Evolutionary conservation across 257 asterid species (phyloP), one percentile per base, ranked within the genome.

Genomic region (Penstemon barbatus): DNA sequence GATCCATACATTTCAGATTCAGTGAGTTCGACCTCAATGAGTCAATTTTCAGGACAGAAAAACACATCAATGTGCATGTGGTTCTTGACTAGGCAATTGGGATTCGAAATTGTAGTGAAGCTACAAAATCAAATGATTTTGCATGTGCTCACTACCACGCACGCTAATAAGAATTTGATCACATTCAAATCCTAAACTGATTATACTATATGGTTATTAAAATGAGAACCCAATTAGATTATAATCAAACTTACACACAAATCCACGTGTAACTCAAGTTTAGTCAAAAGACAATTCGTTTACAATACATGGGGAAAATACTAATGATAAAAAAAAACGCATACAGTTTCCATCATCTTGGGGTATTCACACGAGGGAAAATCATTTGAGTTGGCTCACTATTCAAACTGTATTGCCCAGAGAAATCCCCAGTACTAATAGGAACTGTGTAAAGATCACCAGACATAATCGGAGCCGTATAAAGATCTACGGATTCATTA

Each of bases 21-120:
- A 46, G 68, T 33, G 6, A 59, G 0, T 50, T 62, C 0, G 82
- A 84, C 52, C 65, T 81, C 4, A 33, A 0, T 4, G 82, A 74
- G 15, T 18, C 33, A 2, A 45, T 9, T 2, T 79, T 11, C 55
- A 8, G 8, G 70, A 75, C 15, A 60, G 75, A 65, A 70, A 75
- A 3, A 38, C 0, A 5, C 55, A 65, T 3, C 18, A 70, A 49
- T 60, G 71, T 76, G 44, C 81, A 74, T 4, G 8, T 81, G 50
- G 75, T 83, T 61, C 78, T 89, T 40, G 92, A 89, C 5, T 89
- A 91, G 95, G 95, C 80, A 0, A 83, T 87, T 45, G 92, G 95
- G 10, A 39, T 13, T 13, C 41, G 11, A 25, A 80, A 11, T 52
- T 89, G 95, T 50, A 65, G 71, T 12, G 78, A 61, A 36, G 88